phyloP scores from a whole-genome alignment of 2,329 filamentous ascomycete species.

The Exophiala phaeomuriformis region DNA sequence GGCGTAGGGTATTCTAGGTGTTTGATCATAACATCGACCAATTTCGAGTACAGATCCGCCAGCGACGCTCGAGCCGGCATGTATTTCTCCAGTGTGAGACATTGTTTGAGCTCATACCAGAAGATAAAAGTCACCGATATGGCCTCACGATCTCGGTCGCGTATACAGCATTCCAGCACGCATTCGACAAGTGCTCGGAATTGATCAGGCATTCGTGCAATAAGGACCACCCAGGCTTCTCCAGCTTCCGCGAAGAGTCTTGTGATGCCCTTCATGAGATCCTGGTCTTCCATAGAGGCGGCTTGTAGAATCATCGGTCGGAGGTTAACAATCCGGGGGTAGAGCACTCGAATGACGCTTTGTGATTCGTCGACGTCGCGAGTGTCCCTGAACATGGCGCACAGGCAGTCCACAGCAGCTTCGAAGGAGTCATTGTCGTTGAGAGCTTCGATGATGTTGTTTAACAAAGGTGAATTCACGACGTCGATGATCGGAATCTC shows the following conservation, averaged over 20 bases:
- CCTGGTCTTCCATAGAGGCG: slow-evolving; percentile 72
- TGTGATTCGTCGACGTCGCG: slow-evolving; percentile 87
- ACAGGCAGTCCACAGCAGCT: slow-evolving; percentile 84
- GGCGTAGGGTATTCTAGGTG: slow-evolving; percentile 81
- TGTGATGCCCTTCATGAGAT: slow-evolving; percentile 80
- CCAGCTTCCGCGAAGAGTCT: slow-evolving; percentile 88
- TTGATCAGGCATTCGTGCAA: slow-evolving; percentile 72
- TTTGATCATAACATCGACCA: slow-evolving; percentile 87
- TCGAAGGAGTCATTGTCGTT: slow-evolving; percentile 71
- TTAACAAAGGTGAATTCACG: slow-evolving; percentile 75
- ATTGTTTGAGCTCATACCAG: slow-evolving; percentile 98
- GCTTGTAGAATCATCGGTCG: slow-evolving; percentile 67
- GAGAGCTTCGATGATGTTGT: slow-evolving; percentile 70
- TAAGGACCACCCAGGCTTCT: slow-evolving; percentile 87
- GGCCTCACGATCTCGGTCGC: slow-evolving; percentile 82
- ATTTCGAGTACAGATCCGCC: slow-evolving; percentile 73
- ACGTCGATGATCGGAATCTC: slow-evolving; percentile 81
- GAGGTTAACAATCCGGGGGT: slow-evolving; percentile 71
- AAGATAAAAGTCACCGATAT: slow-evolving; percentile 93
- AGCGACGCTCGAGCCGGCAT: slow-evolving; percentile 70
- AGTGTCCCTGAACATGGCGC: slow-evolving; percentile 85
- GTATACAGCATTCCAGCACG: slow-evolving; percentile 81
- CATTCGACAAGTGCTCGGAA: slow-evolving; percentile 83
- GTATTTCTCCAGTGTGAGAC: slow-evolving; percentile 83
- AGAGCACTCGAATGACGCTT: slow-evolving; percentile 70